These are phyloP conservation scores for Populus tomentosa DNA, from an alignment of 441 rosid species.

Conservation along the genomic window DNA sequence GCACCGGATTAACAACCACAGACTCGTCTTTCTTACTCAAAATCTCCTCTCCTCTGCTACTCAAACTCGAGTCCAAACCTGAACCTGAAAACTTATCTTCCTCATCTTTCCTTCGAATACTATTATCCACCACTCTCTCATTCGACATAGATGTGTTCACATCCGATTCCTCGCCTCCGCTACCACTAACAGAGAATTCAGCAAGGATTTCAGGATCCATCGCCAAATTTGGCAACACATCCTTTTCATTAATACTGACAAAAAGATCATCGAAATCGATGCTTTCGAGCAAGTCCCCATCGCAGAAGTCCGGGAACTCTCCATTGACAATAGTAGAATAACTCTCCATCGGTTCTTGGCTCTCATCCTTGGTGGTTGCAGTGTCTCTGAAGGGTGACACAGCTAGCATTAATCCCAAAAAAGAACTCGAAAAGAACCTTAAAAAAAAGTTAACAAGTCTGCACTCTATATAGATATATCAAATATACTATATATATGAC, in stretches of 20 bases:
- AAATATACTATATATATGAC: neutral
- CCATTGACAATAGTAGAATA: constrained; percentile 29
- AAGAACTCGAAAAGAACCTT: neutral
- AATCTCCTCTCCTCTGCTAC: constrained; percentile 41
- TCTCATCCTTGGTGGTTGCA: constrained; percentile 23
- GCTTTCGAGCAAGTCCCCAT: constrained; percentile 52
- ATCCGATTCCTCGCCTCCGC: constrained; percentile 45
- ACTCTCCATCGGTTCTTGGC: constrained; percentile 38
- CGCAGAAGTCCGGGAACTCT: constrained; percentile 52
- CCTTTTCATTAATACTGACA: constrained; percentile 49
- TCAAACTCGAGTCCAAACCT: constrained; percentile 21
- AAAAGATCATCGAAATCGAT: constrained; percentile 77
- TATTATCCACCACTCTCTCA: constrained; percentile 19
- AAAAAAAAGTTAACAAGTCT: neutral
- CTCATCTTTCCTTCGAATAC: constrained; percentile 22
- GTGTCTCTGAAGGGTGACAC: constrained; percentile 45
- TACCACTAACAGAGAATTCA: constrained; percentile 45
- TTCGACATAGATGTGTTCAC: constrained; percentile 25
- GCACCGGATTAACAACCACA: constrained; percentile 19
- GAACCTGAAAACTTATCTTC: constrained; percentile 31
- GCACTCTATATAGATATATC: neutral
- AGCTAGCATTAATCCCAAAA: constrained; percentile 62
- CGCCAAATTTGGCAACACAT: constrained; percentile 73
- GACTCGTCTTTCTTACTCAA: constrained; percentile 43
- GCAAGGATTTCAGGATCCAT: constrained; percentile 68